phyloP scores from a whole-genome alignment of 441 rosid genomes.

The Euphorbia neoarborescens region DNA sequence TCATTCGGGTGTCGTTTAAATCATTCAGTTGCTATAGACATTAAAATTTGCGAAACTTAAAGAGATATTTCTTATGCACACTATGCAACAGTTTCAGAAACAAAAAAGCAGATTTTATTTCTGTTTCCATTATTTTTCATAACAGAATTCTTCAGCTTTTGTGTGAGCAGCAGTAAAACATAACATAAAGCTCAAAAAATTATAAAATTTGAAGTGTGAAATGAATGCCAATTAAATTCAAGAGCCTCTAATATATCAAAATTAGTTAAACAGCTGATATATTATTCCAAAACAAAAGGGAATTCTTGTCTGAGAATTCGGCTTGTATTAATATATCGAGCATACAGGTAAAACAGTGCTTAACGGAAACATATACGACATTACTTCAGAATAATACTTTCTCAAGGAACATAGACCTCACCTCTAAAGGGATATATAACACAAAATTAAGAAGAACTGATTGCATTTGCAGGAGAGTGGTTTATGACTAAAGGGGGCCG shows the following conservation, averaged over 20 bases:
- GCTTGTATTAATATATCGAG: background rate
- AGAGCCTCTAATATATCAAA: background rate
- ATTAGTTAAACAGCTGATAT: background rate
- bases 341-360: background rate
- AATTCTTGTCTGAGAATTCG: background rate
- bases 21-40: background rate
- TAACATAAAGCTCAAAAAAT: background rate
- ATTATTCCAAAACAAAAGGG: background rate
- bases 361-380: background rate
- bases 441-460: slow-evolving; percentile 28
- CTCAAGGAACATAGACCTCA: slow-evolving; percentile 3
- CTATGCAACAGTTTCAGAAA: background rate
- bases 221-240: background rate
- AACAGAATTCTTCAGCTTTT: background rate
- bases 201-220: background rate
- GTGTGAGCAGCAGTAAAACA: background rate
- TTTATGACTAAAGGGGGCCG: slow-evolving; percentile 58
- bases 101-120: background rate
- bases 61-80: background rate
- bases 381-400: background rate
- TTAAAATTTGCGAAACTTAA: background rate
- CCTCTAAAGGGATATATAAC: slow-evolving; percentile 11
- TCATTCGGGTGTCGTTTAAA: background rate
- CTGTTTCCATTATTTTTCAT: background rate
- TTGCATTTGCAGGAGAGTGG: slow-evolving; percentile 41